These are phyloP conservation scores for Mycena rosella DNA, from an alignment of 768 basidiomycete species.

Conservation along the genomic window DNA sequence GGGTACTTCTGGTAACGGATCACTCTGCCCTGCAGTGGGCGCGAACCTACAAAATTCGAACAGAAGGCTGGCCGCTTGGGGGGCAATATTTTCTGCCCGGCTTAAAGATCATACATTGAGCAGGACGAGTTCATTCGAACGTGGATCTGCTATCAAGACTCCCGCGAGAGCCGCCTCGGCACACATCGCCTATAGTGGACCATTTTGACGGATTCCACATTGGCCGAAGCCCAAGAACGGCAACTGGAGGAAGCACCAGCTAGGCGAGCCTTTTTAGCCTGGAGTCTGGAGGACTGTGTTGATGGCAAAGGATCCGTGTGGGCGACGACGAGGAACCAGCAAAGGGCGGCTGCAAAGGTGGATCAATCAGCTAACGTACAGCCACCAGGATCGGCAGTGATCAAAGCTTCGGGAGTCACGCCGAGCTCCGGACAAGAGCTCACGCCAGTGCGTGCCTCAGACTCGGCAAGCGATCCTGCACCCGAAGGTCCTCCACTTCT, in stretches of 20 bases:
- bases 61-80: constrained; percentile 39
- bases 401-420: too few relatives aligned
- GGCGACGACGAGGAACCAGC: neutral
- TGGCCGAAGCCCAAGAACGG: constrained; percentile 2
- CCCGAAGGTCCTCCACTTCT: too few relatives aligned
- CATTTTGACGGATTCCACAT: neutral
- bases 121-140: constrained; percentile 12
- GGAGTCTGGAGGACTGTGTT: neutral
- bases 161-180: neutral
- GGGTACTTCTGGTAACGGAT: constrained; percentile 29
- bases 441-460: too few relatives aligned
- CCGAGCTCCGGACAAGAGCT: too few relatives aligned
- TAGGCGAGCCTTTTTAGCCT: neutral
- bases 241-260: neutral
- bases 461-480: too few relatives aligned
- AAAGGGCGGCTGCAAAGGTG: neutral
- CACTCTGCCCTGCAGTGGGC: constrained; percentile 29
- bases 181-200: neutral
- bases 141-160: constrained; percentile 17
- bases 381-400: neutral
- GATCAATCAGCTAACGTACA: too few relatives aligned
- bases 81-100: constrained; percentile 39
- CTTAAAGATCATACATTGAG: constrained; percentile 14
- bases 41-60: constrained; percentile 22
- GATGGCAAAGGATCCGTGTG: neutral